Conservation (phyloP, 148 eudicot genomes). For the Rhododendron simsii region DNA sequence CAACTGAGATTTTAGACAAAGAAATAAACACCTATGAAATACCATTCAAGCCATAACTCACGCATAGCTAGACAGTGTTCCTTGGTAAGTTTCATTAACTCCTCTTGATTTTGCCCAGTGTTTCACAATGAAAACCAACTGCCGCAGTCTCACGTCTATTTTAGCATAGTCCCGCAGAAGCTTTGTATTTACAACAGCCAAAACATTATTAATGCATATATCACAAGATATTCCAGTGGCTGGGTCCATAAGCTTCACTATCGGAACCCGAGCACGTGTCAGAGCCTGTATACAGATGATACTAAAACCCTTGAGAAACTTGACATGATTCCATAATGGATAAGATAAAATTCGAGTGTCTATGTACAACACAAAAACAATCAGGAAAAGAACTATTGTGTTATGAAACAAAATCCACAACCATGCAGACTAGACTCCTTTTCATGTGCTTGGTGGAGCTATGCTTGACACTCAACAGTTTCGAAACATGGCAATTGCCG, state of each 20-base stretch:
- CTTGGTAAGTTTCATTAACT: conserved; percentile 90
- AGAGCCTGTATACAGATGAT: conserved; percentile 53
- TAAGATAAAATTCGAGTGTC: not conserved
- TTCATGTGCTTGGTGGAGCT: not conserved
- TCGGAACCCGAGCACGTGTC: conserved; percentile 90
- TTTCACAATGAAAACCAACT: conserved; percentile 88
- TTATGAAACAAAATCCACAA: not conserved
- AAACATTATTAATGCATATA: conserved; percentile 81
- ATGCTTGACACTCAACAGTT: not conserved
- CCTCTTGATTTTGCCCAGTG: conserved; percentile 98
- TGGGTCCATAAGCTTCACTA: conserved; percentile 97
- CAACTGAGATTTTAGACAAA: conserved; percentile 1
- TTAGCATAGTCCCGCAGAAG: conserved; percentile 82
- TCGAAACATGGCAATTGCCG: not conserved
- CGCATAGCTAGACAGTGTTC: conserved; percentile 98
- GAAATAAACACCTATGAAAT: not conserved
- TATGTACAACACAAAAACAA: not conserved
- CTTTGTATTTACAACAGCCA: conserved; percentile 92
- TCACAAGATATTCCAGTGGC: conserved; percentile 85
- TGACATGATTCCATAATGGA: not conserved
- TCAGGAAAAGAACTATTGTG: not conserved
- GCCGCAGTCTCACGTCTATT: conserved; percentile 79
- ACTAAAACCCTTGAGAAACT: conserved; percentile 7
- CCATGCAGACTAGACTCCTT: not conserved
- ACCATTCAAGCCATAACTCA: conserved; percentile 34